A percentile compares a stretch with the other conserved stretches of the same genome.
Evolutionary conservation across 345 rosid species (phyloP).

Genomic region (Corymbia maculata): DNA sequence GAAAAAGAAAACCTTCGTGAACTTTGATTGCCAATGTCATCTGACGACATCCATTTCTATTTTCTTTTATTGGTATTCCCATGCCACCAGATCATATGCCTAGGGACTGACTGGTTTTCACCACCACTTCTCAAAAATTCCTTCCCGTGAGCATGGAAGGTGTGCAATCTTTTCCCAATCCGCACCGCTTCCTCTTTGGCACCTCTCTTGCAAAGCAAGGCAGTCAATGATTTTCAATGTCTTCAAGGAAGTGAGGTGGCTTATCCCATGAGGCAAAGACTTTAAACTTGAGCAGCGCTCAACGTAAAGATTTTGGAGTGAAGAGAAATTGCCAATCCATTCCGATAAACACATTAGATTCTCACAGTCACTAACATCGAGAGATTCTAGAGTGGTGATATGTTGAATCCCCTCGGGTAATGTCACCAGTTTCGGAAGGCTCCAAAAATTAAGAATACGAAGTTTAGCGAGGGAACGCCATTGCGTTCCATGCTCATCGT

Average conservation of each 20-base stretch:
- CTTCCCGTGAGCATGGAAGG: neutral
- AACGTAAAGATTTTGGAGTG: neutral
- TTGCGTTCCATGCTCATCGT: neutral
- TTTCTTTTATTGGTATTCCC: neutral
- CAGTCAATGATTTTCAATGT: neutral
- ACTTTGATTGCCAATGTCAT: neutral
- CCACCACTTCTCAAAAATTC: neutral
- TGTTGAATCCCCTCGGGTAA: neutral
- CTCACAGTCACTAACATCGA: neutral
- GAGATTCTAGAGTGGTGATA: neutral
- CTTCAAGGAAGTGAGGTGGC: neutral
- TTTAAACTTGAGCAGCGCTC: neutral
- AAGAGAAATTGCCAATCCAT: neutral
- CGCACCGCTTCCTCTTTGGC: neutral
- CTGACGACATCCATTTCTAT: neutral
- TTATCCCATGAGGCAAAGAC: neutral
- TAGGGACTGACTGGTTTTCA: neutral
- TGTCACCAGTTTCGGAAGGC: neutral
- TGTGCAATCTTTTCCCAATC: neutral
- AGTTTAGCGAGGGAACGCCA: neutral
- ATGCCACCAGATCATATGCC: neutral
- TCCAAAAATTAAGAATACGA: neutral
- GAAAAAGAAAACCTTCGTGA: neutral
- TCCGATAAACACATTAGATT: neutral
- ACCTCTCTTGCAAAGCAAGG: neutral